Evolutionary conservation across 805 yeast species (phyloP).

Genomic region (Phaffomyces opuntiae): DNA sequence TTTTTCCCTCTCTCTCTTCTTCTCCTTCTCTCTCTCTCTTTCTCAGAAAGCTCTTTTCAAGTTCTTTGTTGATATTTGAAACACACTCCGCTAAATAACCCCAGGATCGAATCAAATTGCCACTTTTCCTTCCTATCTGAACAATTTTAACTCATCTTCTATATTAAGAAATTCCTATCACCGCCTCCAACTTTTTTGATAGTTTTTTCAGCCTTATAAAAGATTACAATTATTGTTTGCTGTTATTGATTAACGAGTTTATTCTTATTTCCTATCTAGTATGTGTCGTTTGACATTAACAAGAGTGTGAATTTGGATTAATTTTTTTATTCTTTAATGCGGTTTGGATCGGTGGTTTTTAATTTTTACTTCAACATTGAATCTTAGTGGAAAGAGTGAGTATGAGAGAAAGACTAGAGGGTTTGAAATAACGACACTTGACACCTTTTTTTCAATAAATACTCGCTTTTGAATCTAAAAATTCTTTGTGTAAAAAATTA

Average conservation of each 20-base stretch:
- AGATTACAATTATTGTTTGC: neutral
- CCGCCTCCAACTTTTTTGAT: slow-evolving; percentile 5
- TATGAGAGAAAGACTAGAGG: slow-evolving; percentile 2
- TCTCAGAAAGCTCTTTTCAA: slow-evolving; percentile 23
- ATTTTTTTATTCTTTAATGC: neutral
- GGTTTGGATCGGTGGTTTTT: no score
- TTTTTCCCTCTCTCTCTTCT: slow-evolving; percentile 13
- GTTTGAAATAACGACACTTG: no score
- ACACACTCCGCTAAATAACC: neutral
- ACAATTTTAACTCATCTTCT: neutral
- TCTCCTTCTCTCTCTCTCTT: slow-evolving; percentile 14
- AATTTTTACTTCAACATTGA: no score
- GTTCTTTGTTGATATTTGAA: slow-evolving; percentile 9
- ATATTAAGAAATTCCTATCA: no score
- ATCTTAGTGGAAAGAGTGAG: slow-evolving; percentile 3
- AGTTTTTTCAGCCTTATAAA: slow-evolving; percentile 1
- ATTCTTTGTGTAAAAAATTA: no score
- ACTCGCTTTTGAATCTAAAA: neutral
- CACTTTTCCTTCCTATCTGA: neutral
- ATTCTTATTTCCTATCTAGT: neutral
- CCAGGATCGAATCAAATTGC: neutral
- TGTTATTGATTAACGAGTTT: slow-evolving; percentile 4
- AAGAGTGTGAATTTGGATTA: neutral
- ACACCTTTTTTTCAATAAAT: neutral
- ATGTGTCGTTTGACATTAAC: neutral